Conservation (phyloP, 2,329 filamentous ascomycete species). For the Lanzia echinophila region DNA sequence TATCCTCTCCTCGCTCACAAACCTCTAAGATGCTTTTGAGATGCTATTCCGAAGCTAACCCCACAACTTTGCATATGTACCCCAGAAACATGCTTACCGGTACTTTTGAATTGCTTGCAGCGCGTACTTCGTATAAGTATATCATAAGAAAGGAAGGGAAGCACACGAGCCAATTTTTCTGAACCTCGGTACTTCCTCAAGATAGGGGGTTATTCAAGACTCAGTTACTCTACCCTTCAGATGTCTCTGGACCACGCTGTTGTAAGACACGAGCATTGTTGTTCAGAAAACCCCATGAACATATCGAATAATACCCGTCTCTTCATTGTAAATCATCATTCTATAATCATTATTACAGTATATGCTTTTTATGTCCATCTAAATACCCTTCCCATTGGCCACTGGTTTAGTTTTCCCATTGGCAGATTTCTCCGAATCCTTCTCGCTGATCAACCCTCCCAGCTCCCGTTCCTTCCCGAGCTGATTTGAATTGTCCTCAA, state of each 20-base stretch:
- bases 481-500: slow-evolving; percentile 35
- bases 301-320: not conserved
- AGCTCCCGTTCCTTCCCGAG: slow-evolving; percentile 25
- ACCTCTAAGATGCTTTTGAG: not conserved
- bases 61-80: not conserved
- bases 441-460: slow-evolving; percentile 19
- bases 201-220: not conserved
- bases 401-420: slow-evolving; percentile 11
- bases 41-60: not conserved
- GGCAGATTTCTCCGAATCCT: slow-evolving; percentile 1
- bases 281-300: not conserved
- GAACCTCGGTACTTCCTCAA: not conserved
- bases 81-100: not conserved
- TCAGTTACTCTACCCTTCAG: too few relatives aligned
- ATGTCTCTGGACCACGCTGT: too few relatives aligned
- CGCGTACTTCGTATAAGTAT: not conserved
- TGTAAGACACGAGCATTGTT: too few relatives aligned
- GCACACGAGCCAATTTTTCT: not conserved
- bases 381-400: slow-evolving; percentile 12
- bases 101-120: not conserved
- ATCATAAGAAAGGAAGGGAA: not conserved
- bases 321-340: not conserved
- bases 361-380: not conserved
- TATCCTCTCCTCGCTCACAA: too few relatives aligned
- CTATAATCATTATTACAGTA: slow-evolving; percentile 2